A percentile compares a stretch with the other conserved stretches of the same genome.
Evolutionary conservation across 169 alveolate genomes (phyloP).

Genomic region (Plasmodium fragile): DNA sequence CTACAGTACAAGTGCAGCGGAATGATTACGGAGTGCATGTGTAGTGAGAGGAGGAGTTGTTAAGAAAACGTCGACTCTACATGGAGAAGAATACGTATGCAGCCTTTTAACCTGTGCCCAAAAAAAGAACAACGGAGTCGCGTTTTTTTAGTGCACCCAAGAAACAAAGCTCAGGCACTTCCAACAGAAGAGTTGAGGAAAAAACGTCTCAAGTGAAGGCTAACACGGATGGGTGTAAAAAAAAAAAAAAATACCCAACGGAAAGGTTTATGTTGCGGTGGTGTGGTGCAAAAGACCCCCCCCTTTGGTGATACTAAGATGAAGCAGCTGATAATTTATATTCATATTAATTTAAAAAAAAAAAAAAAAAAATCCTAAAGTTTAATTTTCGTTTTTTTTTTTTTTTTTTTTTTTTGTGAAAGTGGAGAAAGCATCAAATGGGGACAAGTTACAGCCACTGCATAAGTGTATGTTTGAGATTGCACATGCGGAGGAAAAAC

Average conservation of each 20-base stretch:
- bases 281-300: neutral
- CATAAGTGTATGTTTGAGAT: neutral
- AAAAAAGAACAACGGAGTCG: neutral
- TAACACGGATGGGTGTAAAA: neutral
- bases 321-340: neutral
- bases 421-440: neutral
- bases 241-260: too few species aligned
- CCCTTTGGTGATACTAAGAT: neutral
- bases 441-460: neutral
- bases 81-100: neutral
- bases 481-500: neutral
- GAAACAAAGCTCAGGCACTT: neutral
- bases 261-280: neutral
- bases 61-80: neutral
- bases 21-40: neutral
- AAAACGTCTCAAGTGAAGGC: neutral
- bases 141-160: neutral
- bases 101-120: neutral
- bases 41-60: neutral
- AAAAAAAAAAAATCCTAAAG: neutral
- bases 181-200: neutral
- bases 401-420: too few species aligned
- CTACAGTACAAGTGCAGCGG: neutral
- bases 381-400: too few species aligned
- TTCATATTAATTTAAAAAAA: neutral